phyloP scores from a whole-genome alignment of 345 rosid species.

The Arabidopsis suecica region DNA sequence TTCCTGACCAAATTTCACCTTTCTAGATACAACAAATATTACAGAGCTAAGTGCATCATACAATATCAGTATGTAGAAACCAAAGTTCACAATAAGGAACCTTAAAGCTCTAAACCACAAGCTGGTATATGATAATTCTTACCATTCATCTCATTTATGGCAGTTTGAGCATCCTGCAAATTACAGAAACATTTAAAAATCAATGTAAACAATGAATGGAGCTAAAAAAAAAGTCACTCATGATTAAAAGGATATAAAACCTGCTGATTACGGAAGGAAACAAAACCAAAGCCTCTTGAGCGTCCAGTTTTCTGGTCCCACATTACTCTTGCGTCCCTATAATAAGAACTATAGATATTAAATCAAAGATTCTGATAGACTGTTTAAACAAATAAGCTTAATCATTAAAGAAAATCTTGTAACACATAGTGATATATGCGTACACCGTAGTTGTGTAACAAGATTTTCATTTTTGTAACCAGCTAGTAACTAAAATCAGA shows the following conservation, averaged over 20 bases:
- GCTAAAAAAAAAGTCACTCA: neutral
- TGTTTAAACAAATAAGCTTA: neutral
- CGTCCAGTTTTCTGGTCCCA: conserved; percentile 98
- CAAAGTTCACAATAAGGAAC: neutral
- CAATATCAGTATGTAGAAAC: neutral
- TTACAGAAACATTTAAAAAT: neutral
- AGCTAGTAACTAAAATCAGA: neutral
- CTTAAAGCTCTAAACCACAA: conserved; percentile 8
- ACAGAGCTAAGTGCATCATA: neutral
- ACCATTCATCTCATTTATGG: conserved; percentile 89
- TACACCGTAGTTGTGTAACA: neutral
- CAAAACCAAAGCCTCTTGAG: conserved; percentile 96
- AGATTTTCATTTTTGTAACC: neutral
- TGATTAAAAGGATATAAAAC: conserved; percentile 40
- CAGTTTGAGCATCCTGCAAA: conserved; percentile 84
- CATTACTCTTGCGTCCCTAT: conserved; percentile 89
- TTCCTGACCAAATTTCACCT: neutral
- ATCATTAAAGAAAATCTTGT: neutral
- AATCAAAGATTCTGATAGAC: neutral
- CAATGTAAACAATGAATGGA: neutral
- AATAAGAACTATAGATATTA: neutral
- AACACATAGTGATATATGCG: neutral
- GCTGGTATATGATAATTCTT: conserved; percentile 29
- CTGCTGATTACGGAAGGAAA: conserved; percentile 83
- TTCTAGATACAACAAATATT: neutral